Conservation (phyloP, 2,329 filamentous ascomycete species). For the Calonectria hongkongensis region DNA sequence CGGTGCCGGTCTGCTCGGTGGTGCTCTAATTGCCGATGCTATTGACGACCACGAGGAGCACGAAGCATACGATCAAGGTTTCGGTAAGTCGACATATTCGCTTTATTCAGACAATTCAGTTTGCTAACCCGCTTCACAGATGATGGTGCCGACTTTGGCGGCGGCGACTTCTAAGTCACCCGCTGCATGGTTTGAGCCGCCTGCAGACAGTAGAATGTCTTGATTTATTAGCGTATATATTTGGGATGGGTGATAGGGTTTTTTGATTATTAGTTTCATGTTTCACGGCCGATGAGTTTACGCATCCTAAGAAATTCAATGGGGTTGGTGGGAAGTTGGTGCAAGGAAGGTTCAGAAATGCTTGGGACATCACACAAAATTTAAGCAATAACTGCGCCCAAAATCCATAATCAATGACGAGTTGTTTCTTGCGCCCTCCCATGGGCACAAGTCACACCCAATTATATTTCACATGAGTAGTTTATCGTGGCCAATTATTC, state of each 20-base stretch:
- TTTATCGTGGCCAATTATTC: slow-evolving; percentile 2
- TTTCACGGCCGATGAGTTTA: slow-evolving; percentile 35
- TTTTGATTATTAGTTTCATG: slow-evolving; percentile 15
- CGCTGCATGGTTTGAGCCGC: not conserved
- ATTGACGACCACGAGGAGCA: slow-evolving; percentile 76
- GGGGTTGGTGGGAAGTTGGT: not conserved
- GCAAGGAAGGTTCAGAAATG: not conserved
- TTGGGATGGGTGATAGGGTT: slow-evolving; percentile 22
- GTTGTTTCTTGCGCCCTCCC: not conserved
- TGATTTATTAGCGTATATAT: slow-evolving; percentile 36
- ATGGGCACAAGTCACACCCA: not conserved
- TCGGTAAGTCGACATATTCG: slow-evolving; percentile 55
- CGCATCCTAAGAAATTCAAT: not conserved
- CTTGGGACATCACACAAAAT: slow-evolving; percentile 5
- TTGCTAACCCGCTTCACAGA: slow-evolving; percentile 54
- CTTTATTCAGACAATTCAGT: not conserved
- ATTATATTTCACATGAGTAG: slow-evolving; percentile 24
- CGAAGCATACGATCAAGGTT: slow-evolving; percentile 71
- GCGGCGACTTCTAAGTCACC: slow-evolving; percentile 45
- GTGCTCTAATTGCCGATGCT: slow-evolving; percentile 81
- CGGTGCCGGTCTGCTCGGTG: slow-evolving; percentile 88
- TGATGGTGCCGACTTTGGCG: slow-evolving; percentile 55
- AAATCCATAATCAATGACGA: slow-evolving; percentile 26
- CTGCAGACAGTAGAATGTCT: not conserved
- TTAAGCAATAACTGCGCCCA: not conserved